Conservation (phyloP, 192 early-diverging fungal species). For the Linnemannia exigua region DNA sequence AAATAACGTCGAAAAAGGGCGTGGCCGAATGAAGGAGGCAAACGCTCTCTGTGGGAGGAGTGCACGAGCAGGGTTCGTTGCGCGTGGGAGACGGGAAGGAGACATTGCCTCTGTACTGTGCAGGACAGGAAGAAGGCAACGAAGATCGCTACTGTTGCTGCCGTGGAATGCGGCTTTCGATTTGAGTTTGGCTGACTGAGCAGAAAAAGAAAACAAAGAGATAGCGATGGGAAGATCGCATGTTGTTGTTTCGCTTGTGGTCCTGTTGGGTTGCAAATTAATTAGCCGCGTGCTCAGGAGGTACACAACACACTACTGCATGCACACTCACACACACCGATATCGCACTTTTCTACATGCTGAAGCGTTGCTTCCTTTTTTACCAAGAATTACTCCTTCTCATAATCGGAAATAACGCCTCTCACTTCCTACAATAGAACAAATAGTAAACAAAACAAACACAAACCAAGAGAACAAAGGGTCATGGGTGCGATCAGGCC, state of each 20-base stretch:
- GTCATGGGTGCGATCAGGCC: too few relatives aligned
- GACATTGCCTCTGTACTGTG: too few relatives aligned
- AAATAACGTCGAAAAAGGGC: neutral
- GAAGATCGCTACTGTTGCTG: neutral
- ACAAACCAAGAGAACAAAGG: too few relatives aligned
- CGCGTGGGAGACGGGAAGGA: neutral
- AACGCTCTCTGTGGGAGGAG: neutral
- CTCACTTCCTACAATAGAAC: neutral
- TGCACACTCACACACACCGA: neutral
- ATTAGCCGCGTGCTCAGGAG: neutral
- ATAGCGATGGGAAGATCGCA: neutral
- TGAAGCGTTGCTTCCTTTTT: neutral
- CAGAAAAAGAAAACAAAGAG: neutral
- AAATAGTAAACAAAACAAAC: too few relatives aligned
- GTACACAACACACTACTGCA: too few relatives aligned
- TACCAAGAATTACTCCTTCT: neutral
- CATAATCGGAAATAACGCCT: neutral
- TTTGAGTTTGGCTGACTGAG: neutral
- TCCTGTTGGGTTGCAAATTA: conserved; percentile 1
- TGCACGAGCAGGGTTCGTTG: neutral
- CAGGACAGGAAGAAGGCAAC: too few relatives aligned
- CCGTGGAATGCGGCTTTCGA: neutral
- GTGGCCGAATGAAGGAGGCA: neutral
- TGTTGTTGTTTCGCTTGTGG: neutral
- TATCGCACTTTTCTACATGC: neutral